phyloP scores from a whole-genome alignment of 2,329 filamentous ascomycete species.

The Calonectria leucothoes region DNA sequence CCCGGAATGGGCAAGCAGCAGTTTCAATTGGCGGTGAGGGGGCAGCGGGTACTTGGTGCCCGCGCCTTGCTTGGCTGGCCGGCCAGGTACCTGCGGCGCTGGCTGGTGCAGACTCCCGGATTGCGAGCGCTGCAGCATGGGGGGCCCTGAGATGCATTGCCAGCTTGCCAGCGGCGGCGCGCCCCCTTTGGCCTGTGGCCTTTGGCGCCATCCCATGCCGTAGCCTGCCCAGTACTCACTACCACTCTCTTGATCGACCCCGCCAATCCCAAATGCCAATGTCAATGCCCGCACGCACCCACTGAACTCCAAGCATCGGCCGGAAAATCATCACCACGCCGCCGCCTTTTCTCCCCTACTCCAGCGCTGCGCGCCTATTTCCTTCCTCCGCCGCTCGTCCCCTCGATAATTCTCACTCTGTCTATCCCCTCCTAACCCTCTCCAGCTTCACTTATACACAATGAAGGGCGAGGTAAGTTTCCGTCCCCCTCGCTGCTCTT shows the following conservation, averaged over 20 bases:
- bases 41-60: conserved; percentile 27
- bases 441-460: conserved; percentile 46
- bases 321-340: conserved; percentile 49
- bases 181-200: not conserved
- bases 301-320: conserved; percentile 46
- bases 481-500: conserved; percentile 4
- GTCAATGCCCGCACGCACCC: conserved; percentile 27
- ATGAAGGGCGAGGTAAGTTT: conserved; percentile 69
- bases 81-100: conserved; percentile 17
- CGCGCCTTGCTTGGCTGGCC: conserved; percentile 17
- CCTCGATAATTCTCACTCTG: conserved; percentile 33
- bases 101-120: conserved; percentile 8
- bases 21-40: conserved; percentile 46
- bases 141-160: conserved; percentile 18
- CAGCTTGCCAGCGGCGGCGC: conserved; percentile 4
- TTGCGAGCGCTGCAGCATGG: not conserved
- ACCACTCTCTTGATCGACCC: conserved; percentile 40
- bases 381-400: conserved; percentile 33
- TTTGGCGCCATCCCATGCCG: conserved; percentile 23
- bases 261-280: conserved; percentile 37
- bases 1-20: conserved; percentile 28
- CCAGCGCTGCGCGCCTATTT: conserved; percentile 51
- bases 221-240: too few relatives aligned
- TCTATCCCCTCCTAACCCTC: conserved; percentile 35
- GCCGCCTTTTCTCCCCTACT: conserved; percentile 41